phyloP scores from a whole-genome alignment of 495 filamentous ascomycete species.

The Podospora pseudoanserina region DNA sequence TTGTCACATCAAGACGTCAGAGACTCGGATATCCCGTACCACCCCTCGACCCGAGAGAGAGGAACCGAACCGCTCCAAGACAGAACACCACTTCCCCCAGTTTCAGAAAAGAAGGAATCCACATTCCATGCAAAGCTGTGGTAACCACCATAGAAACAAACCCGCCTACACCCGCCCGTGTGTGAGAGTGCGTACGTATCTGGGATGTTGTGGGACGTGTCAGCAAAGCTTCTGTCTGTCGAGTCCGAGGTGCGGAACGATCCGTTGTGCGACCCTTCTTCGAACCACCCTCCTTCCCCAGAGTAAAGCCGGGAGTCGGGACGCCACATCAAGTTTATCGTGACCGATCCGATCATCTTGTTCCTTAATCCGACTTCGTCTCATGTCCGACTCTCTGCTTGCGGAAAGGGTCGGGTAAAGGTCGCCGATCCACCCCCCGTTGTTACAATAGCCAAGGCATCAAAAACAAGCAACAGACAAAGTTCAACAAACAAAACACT shows the following conservation, averaged over 20 bases:
- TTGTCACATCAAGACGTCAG: background rate
- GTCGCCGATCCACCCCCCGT: background rate
- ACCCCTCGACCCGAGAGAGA: background rate
- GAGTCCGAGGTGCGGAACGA: background rate
- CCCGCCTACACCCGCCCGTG: background rate
- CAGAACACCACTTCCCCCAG: background rate
- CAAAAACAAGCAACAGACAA: background rate
- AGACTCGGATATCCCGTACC: background rate
- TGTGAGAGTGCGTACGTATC: background rate
- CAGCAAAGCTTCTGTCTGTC: background rate
- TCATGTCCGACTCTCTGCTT: background rate
- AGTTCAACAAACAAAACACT: background rate
- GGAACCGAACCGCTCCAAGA: background rate
- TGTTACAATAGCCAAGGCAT: background rate
- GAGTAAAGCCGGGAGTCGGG: background rate
- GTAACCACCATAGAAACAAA: background rate
- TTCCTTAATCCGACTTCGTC: background rate
- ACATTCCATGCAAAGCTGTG: background rate
- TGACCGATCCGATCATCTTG: background rate
- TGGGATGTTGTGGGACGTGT: background rate
- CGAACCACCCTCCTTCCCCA: background rate
- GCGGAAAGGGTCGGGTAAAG: background rate
- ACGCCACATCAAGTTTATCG: background rate
- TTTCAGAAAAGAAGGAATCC: conserved; percentile 1
- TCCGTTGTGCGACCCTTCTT: background rate